A percentile compares a stretch with the other conserved stretches of the same genome.
phyloP scores from a whole-genome alignment of 495 filamentous ascomycete species.

The Penicillium coffeae region DNA sequence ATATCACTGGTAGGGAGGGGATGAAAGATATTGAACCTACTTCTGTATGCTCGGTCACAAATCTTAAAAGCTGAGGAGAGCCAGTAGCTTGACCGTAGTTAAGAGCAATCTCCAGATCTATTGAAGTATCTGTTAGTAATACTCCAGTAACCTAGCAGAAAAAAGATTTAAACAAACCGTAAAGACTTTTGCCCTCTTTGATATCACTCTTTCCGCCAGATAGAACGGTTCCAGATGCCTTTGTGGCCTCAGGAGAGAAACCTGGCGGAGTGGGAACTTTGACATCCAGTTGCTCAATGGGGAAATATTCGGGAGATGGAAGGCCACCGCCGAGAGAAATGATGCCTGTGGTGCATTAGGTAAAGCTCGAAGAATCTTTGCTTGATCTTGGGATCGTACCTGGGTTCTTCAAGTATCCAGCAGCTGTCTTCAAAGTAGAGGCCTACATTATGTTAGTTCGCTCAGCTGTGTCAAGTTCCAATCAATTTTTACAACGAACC shows the following conservation, averaged over 20 bases:
- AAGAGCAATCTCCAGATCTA: constrained; percentile 74
- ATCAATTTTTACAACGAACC: too few species aligned
- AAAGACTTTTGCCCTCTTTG: constrained; percentile 57
- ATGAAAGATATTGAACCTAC: too few species aligned
- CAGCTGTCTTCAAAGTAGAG: constrained; percentile 74
- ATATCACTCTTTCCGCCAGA: constrained; percentile 80
- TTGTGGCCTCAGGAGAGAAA: constrained; percentile 65
- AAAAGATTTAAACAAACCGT: constrained; percentile 50
- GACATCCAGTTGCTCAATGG: constrained; percentile 64
- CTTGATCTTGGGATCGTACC: constrained; percentile 33
- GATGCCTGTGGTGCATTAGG: constrained; percentile 36
- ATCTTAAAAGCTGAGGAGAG: constrained; percentile 80
- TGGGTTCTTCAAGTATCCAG: constrained; percentile 66
- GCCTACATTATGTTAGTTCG: constrained; percentile 24
- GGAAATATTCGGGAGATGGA: constrained; percentile 86
- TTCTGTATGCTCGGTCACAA: constrained; percentile 90
- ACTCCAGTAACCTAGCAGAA: not conserved
- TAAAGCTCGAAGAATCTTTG: not conserved
- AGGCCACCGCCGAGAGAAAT: constrained; percentile 93
- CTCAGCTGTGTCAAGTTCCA: too few species aligned
- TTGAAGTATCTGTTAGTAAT: not conserved
- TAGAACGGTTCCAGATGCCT: constrained; percentile 49
- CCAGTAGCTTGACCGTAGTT: constrained; percentile 90
- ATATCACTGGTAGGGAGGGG: too few species aligned
- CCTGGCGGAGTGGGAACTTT: constrained; percentile 63